phyloP scores from a whole-genome alignment of 2,329 filamentous ascomycete genomes.

The Cladophialophora chaetospira region DNA sequence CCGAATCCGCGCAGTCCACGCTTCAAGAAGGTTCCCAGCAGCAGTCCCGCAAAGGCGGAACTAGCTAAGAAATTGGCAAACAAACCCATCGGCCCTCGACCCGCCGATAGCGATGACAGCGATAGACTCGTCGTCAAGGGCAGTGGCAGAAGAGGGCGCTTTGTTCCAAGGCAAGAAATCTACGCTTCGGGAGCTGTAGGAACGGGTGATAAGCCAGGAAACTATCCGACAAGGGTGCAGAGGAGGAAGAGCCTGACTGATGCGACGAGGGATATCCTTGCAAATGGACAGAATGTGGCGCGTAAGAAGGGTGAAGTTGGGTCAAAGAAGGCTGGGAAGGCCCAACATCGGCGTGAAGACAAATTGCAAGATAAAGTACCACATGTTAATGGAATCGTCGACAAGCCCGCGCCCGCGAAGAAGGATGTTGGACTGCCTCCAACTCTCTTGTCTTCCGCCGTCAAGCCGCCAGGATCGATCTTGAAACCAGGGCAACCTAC shows the following conservation, averaged over 20 bases:
- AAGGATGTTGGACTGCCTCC: neutral
- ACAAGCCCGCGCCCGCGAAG: neutral
- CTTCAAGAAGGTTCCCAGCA: slow-evolving; percentile 17
- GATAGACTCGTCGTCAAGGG: slow-evolving; percentile 33
- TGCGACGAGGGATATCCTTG: slow-evolving; percentile 25
- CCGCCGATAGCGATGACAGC: slow-evolving; percentile 33
- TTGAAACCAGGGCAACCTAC: slow-evolving; percentile 16
- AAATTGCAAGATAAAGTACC: neutral
- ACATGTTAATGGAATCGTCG: slow-evolving; percentile 5
- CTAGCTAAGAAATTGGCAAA: slow-evolving; percentile 28
- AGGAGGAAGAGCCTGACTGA: slow-evolving; percentile 27
- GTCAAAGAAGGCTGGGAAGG: neutral
- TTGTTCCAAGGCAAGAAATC: slow-evolving; percentile 27
- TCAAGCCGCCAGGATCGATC: slow-evolving; percentile 9
- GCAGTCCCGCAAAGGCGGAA: slow-evolving; percentile 21
- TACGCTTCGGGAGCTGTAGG: slow-evolving; percentile 33
- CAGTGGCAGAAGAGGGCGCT: slow-evolving; percentile 24
- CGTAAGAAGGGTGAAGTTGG: slow-evolving; percentile 1
- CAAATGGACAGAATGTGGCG: slow-evolving; percentile 11
- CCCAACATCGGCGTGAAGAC: neutral
- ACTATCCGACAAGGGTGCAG: slow-evolving; percentile 29
- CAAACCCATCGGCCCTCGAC: slow-evolving; percentile 28
- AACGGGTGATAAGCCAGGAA: slow-evolving; percentile 30
- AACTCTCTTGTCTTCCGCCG: slow-evolving; percentile 5
- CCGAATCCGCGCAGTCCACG: slow-evolving; percentile 6